Evolutionary conservation across 495 filamentous ascomycete species (phyloP).

Genomic region (Trichoderma asperelloides): DNA sequence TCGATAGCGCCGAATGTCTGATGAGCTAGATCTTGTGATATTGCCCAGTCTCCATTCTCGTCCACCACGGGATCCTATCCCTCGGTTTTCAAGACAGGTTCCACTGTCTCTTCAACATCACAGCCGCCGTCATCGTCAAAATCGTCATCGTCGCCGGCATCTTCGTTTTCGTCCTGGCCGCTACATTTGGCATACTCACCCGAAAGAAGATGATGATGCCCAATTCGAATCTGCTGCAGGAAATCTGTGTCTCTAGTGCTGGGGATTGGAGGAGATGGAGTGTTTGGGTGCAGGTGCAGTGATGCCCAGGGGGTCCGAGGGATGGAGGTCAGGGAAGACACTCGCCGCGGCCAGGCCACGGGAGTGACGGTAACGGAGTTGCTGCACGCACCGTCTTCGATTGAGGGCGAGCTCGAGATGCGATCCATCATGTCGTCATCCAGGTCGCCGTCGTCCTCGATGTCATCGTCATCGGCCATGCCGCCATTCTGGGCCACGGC

Average conservation of each 20-base stretch:
- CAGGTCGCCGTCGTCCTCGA: slow-evolving; percentile 66
- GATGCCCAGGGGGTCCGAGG: slow-evolving; percentile 17
- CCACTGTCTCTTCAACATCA: not conserved
- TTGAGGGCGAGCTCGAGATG: slow-evolving; percentile 95
- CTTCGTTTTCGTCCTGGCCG: slow-evolving; percentile 5
- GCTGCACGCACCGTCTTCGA: slow-evolving; percentile 85
- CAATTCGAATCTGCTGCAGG: not conserved
- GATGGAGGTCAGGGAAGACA: slow-evolving; percentile 25
- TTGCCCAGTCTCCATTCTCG: slow-evolving; percentile 15
- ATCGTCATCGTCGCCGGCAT: slow-evolving; percentile 16
- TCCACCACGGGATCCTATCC: not conserved
- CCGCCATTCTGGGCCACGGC: slow-evolving; percentile 48
- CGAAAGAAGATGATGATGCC: slow-evolving; percentile 48
- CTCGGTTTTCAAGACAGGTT: not conserved
- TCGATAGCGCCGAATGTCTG: not conserved
- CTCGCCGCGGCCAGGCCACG: slow-evolving; percentile 28
- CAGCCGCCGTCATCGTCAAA: slow-evolving; percentile 17
- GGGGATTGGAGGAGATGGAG: slow-evolving; percentile 30
- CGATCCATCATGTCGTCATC: slow-evolving; percentile 95
- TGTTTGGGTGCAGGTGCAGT: slow-evolving; percentile 20
- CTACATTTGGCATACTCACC: slow-evolving; percentile 43
- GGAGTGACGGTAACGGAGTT: slow-evolving; percentile 16
- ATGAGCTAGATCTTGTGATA: slow-evolving; percentile 12
- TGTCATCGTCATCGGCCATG: slow-evolving; percentile 46
- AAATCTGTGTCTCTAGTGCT: slow-evolving; percentile 22